These are phyloP conservation scores for Tubosaeta brunneosetosa DNA, from an alignment of 768 basidiomycete genomes.

Conservation along the genomic window DNA sequence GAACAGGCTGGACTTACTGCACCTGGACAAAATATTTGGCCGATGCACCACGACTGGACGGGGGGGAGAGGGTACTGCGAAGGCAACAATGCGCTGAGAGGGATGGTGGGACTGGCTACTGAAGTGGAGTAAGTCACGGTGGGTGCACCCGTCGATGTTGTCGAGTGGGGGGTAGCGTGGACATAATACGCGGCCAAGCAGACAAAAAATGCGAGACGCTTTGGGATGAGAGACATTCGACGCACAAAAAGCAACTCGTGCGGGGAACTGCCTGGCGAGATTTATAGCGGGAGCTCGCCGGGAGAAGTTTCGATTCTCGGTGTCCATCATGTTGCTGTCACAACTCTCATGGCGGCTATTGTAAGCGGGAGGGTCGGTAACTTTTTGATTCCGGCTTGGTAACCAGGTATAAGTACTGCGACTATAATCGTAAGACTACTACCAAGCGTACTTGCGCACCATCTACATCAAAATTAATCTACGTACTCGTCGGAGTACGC, in stretches of 20 bases:
- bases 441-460: too few relatives aligned
- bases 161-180: conserved; percentile 15
- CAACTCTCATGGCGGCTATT: not conserved
- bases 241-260: not conserved
- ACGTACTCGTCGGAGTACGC: too few relatives aligned
- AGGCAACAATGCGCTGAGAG: conserved; percentile 51
- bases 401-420: too few relatives aligned
- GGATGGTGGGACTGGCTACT: conserved; percentile 57
- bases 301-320: not conserved
- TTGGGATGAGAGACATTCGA: conserved; percentile 32
- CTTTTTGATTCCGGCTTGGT: too few relatives aligned
- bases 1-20: conserved; percentile 40
- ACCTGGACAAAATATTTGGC: conserved; percentile 78
- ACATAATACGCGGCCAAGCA: conserved; percentile 7
- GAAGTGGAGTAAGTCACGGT: conserved; percentile 53
- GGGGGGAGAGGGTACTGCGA: conserved; percentile 64
- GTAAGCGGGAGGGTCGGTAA: not conserved
- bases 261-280: too few relatives aligned
- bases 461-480: too few relatives aligned
- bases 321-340: not conserved
- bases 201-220: conserved; percentile 7
- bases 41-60: conserved; percentile 70
- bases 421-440: too few relatives aligned
- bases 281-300: not conserved
- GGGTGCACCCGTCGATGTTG: conserved; percentile 19